Base-by-base conservation (phyloP, 805 yeast species). In the Kodamaea restingae region DNA sequence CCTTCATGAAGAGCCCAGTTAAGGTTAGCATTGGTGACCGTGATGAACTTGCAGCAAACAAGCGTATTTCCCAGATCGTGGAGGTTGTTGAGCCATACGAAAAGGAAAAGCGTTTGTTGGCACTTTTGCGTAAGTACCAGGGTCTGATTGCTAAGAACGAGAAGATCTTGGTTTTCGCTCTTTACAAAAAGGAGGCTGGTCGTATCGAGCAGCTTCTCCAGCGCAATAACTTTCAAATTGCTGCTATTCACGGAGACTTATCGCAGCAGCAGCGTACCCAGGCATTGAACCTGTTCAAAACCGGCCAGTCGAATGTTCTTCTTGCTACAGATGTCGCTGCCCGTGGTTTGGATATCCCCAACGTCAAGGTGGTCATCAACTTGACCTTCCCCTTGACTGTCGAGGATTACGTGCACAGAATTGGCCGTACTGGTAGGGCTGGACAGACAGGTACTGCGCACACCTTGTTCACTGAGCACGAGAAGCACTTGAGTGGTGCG, bases 291-390 rank as follows among this genome's bases (percentile, higher is more conserved):
- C 78, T 80, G 46, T 93, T 93, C 73, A 93, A 93, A 63, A 62
- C 73, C 25, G 98, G 98, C 21, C 73, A 72, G 36, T 74, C 83
- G 39, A 81, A 75, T 50, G 66, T 93, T 32, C 67, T 93, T 63
- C 74, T 93, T 50, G 99, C 99, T 21, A 93, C 99, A 2, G 99
- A 93, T 67, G 99, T 90, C 42, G 97, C 97, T 38, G 97, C 97
- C 29, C 79, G 98, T 72, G 98, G 98, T 47, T 74, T 93, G 50
- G 99, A 93, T 64, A 93, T 93, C 54, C 98, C 98, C 38, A 88
- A 95, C 51, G 98, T 93, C 45, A 91, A 90, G 63, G 85, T 88
- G 14, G 98, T 91, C 29, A 88, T 91, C 61, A 91, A 91, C 61
- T 73, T 91, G 61, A 90, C 97, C 5, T 91, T 91, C 80, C 98